Conservation (phyloP, 805 yeast species). For the Jamesozyma gamospora region DNA sequence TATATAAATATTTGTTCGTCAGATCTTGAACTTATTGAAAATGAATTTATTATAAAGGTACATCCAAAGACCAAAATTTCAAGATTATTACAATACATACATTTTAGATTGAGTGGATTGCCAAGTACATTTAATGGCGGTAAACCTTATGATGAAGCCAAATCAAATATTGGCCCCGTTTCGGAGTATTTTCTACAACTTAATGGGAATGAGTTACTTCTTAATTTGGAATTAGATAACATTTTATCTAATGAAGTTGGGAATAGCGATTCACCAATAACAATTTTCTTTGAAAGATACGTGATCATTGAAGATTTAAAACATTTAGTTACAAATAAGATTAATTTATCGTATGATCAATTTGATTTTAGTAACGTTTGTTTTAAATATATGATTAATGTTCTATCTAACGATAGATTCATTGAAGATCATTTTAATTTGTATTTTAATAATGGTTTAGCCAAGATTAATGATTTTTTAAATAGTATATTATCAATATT, state of each 20-base stretch:
- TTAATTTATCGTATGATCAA: no score
- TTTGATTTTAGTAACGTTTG: no score
- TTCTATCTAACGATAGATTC: background rate
- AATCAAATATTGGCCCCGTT: background rate
- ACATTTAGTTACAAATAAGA: no score
- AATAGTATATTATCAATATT: background rate
- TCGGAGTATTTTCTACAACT: background rate
- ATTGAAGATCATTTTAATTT: background rate
- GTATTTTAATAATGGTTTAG: background rate
- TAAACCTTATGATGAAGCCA: background rate
- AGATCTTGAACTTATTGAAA: conserved; percentile 7
- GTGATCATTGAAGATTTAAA: no score
- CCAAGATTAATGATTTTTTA: background rate
- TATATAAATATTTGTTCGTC: conserved; percentile 17
- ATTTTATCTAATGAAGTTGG: background rate
- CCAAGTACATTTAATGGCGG: background rate
- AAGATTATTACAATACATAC: conserved; percentile 23
- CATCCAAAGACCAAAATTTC: conserved; percentile 19
- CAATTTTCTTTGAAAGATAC: background rate
- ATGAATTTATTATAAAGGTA: conserved; percentile 15
- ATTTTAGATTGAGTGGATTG: conserved; percentile 5
- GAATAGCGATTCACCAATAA: background rate
- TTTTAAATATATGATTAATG: background rate
- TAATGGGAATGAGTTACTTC: background rate
- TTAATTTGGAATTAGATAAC: background rate